These are phyloP conservation scores for Hymenoscyphus fraxineus DNA, from an alignment of 2,329 filamentous ascomycete genomes.

Conservation along the genomic window DNA sequence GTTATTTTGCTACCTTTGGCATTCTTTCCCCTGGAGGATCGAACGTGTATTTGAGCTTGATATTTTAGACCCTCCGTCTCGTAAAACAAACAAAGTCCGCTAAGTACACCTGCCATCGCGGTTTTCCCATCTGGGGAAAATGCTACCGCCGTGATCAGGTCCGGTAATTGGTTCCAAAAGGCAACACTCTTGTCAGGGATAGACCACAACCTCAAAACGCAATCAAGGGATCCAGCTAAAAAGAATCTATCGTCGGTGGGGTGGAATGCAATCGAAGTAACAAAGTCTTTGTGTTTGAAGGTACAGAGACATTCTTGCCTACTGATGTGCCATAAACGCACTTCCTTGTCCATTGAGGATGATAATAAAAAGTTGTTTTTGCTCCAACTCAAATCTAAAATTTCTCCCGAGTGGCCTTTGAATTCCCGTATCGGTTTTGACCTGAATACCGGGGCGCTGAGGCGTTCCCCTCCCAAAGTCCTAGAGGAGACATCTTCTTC, in stretches of 20 bases:
- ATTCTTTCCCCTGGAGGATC: conserved; percentile 86
- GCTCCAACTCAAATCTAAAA: conserved; percentile 94
- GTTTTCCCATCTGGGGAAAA: conserved; percentile 91
- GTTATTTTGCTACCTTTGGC: conserved; percentile 97
- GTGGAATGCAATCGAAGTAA: conserved; percentile 92
- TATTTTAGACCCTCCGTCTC: conserved; percentile 87
- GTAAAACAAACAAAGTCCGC: conserved; percentile 83
- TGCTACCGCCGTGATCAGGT: conserved; percentile 89
- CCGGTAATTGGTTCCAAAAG: conserved; percentile 70
- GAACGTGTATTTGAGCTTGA: conserved; percentile 84
- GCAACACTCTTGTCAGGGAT: conserved; percentile 95
- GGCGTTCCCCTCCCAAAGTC: conserved; percentile 53
- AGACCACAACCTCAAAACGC: conserved; percentile 86
- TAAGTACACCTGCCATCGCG: conserved; percentile 82
- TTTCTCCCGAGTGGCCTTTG: conserved; percentile 75
- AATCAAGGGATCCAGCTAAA: conserved; percentile 86
- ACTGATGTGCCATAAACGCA: conserved; percentile 88
- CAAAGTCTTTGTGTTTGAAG: conserved; percentile 92
- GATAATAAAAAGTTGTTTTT: conserved; percentile 98
- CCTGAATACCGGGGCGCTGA: conserved; percentile 89
- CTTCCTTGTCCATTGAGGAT: conserved; percentile 97
- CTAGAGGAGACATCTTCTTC: conserved; percentile 53
- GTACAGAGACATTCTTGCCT: conserved; percentile 83
- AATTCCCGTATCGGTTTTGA: conserved; percentile 76
- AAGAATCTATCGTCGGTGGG: conserved; percentile 96